Conservation (phyloP, 805 yeast genomes). For the Pichia cabralensis region DNA sequence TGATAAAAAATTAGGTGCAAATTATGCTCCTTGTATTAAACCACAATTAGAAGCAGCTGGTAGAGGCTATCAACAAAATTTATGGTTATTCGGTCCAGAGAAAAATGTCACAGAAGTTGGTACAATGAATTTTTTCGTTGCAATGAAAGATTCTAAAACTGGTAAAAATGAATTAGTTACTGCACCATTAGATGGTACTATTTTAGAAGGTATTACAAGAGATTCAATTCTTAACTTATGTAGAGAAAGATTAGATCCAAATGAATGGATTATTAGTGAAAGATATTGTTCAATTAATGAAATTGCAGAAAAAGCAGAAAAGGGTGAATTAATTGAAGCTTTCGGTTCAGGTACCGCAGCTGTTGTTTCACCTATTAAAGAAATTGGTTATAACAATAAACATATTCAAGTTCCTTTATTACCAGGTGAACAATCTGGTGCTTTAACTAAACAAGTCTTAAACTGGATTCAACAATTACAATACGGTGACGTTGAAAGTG, state of each 20-base stretch:
- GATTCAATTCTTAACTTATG: conserved; percentile 75
- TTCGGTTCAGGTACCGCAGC: conserved; percentile 99
- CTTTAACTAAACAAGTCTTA: conserved; percentile 65
- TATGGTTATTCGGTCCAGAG: conserved; percentile 93
- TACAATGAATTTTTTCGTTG: conserved; percentile 92
- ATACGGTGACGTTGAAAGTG: conserved; percentile 72
- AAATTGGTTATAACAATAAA: conserved; percentile 70
- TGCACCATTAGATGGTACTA: conserved; percentile 96
- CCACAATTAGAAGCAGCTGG: conserved; percentile 87
- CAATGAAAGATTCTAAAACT: conserved; percentile 58
- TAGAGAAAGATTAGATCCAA: conserved; percentile 60
- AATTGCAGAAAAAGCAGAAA: conserved; percentile 63
- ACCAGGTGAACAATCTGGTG: conserved; percentile 71
- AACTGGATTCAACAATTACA: conserved; percentile 85
- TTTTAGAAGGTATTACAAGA: conserved; percentile 93
- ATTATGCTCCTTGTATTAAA: conserved; percentile 90
- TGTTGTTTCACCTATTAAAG: conserved; percentile 86
- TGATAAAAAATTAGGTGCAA: conserved; percentile 92
- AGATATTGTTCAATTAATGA: conserved; percentile 77
- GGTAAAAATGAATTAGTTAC: conserved; percentile 91
- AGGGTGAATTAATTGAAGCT: conserved; percentile 85
- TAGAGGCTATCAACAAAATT: conserved; percentile 90
- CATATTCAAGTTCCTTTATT: conserved; percentile 70
- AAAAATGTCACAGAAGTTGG: conserved; percentile 90
- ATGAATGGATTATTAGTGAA: conserved; percentile 78